Percentiles rank a stretch among this genome's conserved stretches.
These are phyloP conservation scores for Apodospora peruviana DNA, from an alignment of 495 filamentous ascomycete species.

Conservation along the genomic window DNA sequence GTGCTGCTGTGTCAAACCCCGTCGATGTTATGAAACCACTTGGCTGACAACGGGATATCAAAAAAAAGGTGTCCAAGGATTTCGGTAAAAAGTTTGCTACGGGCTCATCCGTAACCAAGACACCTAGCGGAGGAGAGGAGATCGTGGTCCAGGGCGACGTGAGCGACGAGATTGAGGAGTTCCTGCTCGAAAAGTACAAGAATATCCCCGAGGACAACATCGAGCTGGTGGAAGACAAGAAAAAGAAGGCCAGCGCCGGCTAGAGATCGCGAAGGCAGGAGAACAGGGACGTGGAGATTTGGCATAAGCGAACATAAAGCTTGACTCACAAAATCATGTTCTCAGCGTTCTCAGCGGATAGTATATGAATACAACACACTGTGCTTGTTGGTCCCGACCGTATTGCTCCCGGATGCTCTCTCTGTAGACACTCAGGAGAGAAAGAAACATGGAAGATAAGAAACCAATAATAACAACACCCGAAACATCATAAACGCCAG, in stretches of 20 bases:
- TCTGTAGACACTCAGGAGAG: neutral
- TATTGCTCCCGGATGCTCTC: neutral
- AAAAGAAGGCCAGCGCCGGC: slow-evolving; percentile 50
- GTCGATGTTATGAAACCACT: slow-evolving; percentile 19
- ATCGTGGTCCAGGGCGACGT: slow-evolving; percentile 98
- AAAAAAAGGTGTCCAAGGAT: slow-evolving; percentile 57
- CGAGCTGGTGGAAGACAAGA: slow-evolving; percentile 89
- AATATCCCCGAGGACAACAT: slow-evolving; percentile 90
- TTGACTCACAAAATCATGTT: no score
- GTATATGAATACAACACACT: no score
- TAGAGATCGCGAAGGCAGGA: neutral
- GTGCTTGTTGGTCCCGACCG: no score
- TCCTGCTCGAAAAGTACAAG: slow-evolving; percentile 76
- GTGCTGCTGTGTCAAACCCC: neutral
- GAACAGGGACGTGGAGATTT: neutral
- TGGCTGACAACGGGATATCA: neutral
- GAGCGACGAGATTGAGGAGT: slow-evolving; percentile 90
- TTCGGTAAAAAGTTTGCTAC: slow-evolving; percentile 93
- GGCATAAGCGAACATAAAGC: no score
- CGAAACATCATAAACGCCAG: no score
- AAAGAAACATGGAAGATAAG: neutral
- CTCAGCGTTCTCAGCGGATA: no score
- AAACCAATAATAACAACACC: neutral
- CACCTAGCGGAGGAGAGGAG: slow-evolving; percentile 80
- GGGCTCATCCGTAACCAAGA: slow-evolving; percentile 85